Evolutionary conservation across 2,329 filamentous ascomycete genomes (phyloP).

Genomic region (Pseudogymnoascus sp.): DNA sequence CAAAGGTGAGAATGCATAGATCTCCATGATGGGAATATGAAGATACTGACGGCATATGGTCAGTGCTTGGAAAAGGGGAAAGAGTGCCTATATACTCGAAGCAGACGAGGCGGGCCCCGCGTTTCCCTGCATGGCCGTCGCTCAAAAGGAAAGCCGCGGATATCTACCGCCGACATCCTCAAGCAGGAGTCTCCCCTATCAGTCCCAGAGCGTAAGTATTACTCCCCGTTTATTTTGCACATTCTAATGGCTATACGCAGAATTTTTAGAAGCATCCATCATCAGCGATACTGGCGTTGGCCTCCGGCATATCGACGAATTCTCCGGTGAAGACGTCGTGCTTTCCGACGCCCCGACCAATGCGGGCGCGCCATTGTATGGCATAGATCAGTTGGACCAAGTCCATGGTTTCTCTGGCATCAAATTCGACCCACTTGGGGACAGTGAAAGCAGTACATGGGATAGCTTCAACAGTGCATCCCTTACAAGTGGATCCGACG

Average conservation of each 20-base stretch:
- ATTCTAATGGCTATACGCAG: conserved; percentile 15
- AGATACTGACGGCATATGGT: conserved; percentile 12
- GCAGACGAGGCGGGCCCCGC: conserved; percentile 24
- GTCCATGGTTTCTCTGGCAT: neutral
- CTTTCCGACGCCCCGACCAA: conserved; percentile 26
- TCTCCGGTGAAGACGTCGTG: conserved; percentile 37
- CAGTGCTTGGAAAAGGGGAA: conserved; percentile 25
- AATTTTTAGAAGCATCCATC: conserved; percentile 22
- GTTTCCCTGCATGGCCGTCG: conserved; percentile 16
- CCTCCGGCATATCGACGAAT: conserved; percentile 37
- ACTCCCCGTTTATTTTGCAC: conserved; percentile 13
- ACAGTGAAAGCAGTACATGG: neutral
- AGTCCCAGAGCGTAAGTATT: conserved; percentile 17
- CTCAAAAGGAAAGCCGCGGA: neutral
- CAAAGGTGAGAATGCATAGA: conserved; percentile 30
- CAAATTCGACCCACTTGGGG: neutral
- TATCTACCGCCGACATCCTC: conserved; percentile 13
- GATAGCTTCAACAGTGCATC: conserved; percentile 13
- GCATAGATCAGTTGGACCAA: conserved; percentile 10
- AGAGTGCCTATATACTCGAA: conserved; percentile 23
- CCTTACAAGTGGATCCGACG: conserved; percentile 13
- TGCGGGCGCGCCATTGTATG: conserved; percentile 13
- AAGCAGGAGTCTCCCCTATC: conserved; percentile 15
- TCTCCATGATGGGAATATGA: conserved; percentile 7
- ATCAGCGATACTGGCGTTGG: conserved; percentile 39